Evolutionary conservation across 805 yeast species (phyloP), one percentile per base, ranked within the genome.

Genomic region (Suhomyces xylopsoci): DNA sequence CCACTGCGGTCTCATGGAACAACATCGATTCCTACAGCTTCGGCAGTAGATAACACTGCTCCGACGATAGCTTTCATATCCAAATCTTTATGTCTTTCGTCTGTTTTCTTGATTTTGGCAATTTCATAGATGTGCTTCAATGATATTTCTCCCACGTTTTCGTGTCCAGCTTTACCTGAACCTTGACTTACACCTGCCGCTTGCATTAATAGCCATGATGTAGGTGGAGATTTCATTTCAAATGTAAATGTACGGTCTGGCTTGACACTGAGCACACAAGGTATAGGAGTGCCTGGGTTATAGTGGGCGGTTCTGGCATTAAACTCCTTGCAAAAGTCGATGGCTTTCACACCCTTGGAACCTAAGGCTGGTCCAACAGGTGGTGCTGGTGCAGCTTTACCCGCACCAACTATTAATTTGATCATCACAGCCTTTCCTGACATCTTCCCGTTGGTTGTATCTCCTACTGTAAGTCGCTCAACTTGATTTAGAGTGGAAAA

Each of bases 341-440:
- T 94, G 57, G 98, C 98, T 68, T 94, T 94, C 46, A 94, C 96
- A 78, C 99, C 99, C 70, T 93, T 93, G 54, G 98, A 93, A 60
- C 99, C 99, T 48, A 94, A 78, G 0, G 98, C 99, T 45, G 99
- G 99, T 59, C 99, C 99, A 26, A 94, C 98, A 6, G 99, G 99
- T 26, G 99, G 99, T 2, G 97, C 87, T 42, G 99, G 98, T 1
- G 97, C 94, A 0, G 99, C 99, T 68, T 91, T 89, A 3, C 98
- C 98, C 5, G 99, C 98, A 7, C 93, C 97, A 3, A 93, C 98
- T 48, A 93, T 85, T 55, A 93, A 81, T 70, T 93, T 94, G 50
- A 93, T 90, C 61, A 92, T 65, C 40, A 85, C 75, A 67, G 84
- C 87, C 67, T 84, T 88, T 19, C 77, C 74, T 19, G 69, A 65